These are phyloP conservation scores for Ophiorrhiza pumila DNA, from an alignment of 257 asterid genomes.

Conservation along the genomic window DNA sequence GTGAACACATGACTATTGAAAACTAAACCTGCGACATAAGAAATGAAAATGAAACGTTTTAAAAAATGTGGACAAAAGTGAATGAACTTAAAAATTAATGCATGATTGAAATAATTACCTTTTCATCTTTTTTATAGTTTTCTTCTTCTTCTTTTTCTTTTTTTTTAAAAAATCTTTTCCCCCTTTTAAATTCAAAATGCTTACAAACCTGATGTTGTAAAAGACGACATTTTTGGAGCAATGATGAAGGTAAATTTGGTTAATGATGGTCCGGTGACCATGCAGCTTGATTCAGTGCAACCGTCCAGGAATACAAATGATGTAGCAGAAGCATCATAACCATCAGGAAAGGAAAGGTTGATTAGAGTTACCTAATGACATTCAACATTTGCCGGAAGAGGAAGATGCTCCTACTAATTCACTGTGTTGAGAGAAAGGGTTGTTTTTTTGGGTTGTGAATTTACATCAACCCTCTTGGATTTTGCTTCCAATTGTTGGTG, in stretches of 20 bases:
- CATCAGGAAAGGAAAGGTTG: not conserved
- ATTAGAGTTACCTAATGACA: not conserved
- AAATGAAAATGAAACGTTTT: too few relatives aligned
- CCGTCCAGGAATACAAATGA: constrained; percentile 31
- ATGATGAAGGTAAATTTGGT: constrained; percentile 94
- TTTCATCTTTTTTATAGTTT: too few relatives aligned
- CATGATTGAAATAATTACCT: too few relatives aligned
- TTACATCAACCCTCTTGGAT: not conserved
- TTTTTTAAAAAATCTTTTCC: too few relatives aligned
- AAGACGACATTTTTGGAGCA: constrained; percentile 93
- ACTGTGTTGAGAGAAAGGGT: not conserved
- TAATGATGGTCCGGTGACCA: constrained; percentile 91
- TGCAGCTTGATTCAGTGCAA: constrained; percentile 86
- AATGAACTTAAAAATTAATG: too few relatives aligned
- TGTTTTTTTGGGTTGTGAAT: not conserved
- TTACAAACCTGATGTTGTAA: constrained; percentile 56
- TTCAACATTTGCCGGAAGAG: not conserved
- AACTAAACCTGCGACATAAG: too few relatives aligned
- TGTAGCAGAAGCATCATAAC: constrained; percentile 9
- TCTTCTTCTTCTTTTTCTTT: too few relatives aligned
- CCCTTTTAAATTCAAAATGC: constrained; percentile 78
- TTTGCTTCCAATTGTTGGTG: not conserved
- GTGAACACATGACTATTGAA: too few relatives aligned
- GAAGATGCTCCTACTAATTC: not conserved
- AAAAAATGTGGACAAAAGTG: too few relatives aligned